Evolutionary conservation across 2,329 filamentous ascomycete species (phyloP).

Genomic region (Hypoxylon sp.): DNA sequence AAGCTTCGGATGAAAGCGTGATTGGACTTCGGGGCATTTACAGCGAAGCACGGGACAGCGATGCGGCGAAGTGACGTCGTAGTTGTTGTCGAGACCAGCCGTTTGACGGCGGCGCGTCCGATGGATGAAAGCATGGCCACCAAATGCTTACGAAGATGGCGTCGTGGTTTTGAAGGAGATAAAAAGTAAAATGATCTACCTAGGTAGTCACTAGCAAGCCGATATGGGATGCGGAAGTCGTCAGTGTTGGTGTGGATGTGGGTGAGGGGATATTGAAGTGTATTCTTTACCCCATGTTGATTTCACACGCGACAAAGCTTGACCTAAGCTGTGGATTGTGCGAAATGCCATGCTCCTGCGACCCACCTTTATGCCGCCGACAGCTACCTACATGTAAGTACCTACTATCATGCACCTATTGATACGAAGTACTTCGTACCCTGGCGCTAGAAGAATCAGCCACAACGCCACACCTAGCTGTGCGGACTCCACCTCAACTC

Average conservation of each 20-base stretch:
- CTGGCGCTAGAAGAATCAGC: too few relatives aligned
- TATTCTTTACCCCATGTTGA: slow-evolving; percentile 33
- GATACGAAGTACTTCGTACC: background rate
- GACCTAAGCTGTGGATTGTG: background rate
- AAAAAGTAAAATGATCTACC: slow-evolving; percentile 7
- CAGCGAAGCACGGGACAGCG: slow-evolving; percentile 36
- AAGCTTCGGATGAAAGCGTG: slow-evolving; percentile 30
- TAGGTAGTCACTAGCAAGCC: slow-evolving; percentile 9
- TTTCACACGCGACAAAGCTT: slow-evolving; percentile 35
- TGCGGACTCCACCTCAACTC: too few relatives aligned
- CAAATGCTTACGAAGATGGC: slow-evolving; percentile 25
- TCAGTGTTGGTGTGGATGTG: background rate
- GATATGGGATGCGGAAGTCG: background rate
- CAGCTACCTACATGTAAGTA: too few relatives aligned
- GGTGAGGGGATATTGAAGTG: background rate
- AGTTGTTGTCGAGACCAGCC: slow-evolving; percentile 44
- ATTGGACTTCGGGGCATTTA: slow-evolving; percentile 13
- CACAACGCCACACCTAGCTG: too few relatives aligned
- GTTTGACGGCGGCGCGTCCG: slow-evolving; percentile 55
- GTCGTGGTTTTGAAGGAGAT: slow-evolving; percentile 6
- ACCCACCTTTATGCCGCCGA: too few relatives aligned
- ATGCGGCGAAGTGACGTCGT: slow-evolving; percentile 39
- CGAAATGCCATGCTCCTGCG: background rate
- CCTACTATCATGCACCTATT: background rate
- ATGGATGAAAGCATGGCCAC: slow-evolving; percentile 57